Conservation (phyloP, 192 early-diverging fungal species). For the Gaertneriomyces semiglobifer region DNA sequence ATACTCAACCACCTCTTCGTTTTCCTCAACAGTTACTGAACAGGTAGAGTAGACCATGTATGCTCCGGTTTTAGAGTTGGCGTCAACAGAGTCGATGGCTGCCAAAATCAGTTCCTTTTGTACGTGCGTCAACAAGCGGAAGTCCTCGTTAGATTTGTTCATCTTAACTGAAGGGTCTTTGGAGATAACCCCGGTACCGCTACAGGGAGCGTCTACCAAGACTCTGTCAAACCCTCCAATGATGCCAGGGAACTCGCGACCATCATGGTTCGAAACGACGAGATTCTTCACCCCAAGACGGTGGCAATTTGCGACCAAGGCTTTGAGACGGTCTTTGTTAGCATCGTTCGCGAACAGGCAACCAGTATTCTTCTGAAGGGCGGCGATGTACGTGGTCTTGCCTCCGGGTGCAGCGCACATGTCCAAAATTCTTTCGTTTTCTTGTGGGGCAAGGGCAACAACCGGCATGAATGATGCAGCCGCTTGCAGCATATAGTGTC, state of each 20-base stretch:
- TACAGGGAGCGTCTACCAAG: slow-evolving; percentile 96
- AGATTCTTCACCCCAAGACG: slow-evolving; percentile 83
- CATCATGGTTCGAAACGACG: slow-evolving; percentile 94
- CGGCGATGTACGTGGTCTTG: slow-evolving; percentile 94
- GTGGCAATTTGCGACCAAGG: slow-evolving; percentile 88
- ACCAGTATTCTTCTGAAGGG: slow-evolving; percentile 96
- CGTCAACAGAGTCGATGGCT: slow-evolving; percentile 96
- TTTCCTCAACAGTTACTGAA: slow-evolving; percentile 95
- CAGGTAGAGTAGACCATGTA: slow-evolving; percentile 99
- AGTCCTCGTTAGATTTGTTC: slow-evolving; percentile 91
- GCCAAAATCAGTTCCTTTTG: slow-evolving; percentile 94
- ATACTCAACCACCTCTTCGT: slow-evolving; percentile 96
- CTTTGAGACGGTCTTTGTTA: slow-evolving; percentile 87
- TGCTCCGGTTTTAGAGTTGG: slow-evolving; percentile 88
- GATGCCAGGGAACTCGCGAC: slow-evolving; percentile 92
- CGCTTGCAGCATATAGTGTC: slow-evolving; percentile 98
- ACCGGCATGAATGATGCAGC: slow-evolving; percentile 97
- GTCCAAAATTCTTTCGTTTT: slow-evolving; percentile 90
- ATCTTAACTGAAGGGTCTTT: slow-evolving; percentile 95
- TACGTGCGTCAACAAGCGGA: slow-evolving; percentile 84
- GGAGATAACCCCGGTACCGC: slow-evolving; percentile 97
- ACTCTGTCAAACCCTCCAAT: slow-evolving; percentile 98
- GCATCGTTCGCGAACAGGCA: slow-evolving; percentile 96
- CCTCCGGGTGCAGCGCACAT: slow-evolving; percentile 99
- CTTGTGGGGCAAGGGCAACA: slow-evolving; percentile 91